Conservation (phyloP, 768 basidiomycete genomes). For the Cyclocybe aegerita region DNA sequence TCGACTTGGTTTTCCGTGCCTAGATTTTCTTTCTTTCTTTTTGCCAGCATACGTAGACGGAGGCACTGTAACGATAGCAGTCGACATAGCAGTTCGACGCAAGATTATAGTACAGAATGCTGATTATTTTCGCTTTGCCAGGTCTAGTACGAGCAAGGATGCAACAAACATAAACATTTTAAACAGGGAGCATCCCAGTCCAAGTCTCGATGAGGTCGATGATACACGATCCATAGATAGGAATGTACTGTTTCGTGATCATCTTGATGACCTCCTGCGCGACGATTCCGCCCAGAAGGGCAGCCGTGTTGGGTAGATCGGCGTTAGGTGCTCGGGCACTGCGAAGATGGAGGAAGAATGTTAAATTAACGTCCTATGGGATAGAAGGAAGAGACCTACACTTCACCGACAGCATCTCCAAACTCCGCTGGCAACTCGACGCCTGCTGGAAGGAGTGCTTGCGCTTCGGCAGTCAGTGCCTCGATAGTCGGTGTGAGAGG, state of each 20-base stretch:
- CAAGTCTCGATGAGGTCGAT: conserved; percentile 82
- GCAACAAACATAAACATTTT: not conserved
- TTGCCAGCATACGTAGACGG: too few species aligned
- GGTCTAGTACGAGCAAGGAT: not conserved
- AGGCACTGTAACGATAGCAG: not conserved
- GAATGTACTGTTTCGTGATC: conserved; percentile 94
- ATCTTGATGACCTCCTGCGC: conserved; percentile 98
- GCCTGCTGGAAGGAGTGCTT: conserved; percentile 46
- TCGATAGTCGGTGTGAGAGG: conserved; percentile 43
- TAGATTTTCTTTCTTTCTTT: too few species aligned
- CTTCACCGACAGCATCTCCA: conserved; percentile 66
- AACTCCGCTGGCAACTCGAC: conserved; percentile 55
- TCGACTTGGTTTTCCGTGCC: not conserved
- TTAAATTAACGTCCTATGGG: not conserved
- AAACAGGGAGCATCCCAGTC: conserved; percentile 56
- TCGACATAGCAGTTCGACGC: not conserved
- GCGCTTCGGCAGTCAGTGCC: conserved; percentile 50
- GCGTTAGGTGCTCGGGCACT: conserved; percentile 80
- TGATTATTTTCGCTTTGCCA: not conserved
- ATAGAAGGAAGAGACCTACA: conserved; percentile 49
- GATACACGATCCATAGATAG: conserved; percentile 81
- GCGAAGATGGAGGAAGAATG: conserved; percentile 6
- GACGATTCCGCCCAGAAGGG: conserved; percentile 89
- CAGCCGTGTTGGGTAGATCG: conserved; percentile 91
- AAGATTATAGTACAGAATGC: not conserved